Base-by-base conservation (phyloP, 768 basidiomycete genomes). In the Hericium alpestre region DNA sequence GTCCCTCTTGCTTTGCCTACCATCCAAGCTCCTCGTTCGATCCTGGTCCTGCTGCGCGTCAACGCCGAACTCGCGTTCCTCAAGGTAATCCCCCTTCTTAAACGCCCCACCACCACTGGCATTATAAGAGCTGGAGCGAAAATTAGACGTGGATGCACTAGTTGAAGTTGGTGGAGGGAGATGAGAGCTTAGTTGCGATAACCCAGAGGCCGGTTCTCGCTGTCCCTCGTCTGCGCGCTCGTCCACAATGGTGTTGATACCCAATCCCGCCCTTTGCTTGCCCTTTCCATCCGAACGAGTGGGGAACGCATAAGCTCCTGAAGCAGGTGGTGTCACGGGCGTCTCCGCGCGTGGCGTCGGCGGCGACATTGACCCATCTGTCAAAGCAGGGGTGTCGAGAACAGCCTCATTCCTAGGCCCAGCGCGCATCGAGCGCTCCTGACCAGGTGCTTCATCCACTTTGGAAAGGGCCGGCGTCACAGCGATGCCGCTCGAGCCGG, bases 11-110 rank as follows among this genome's bases (percentile, higher is more conserved):
- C 37, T 38, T n/a, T 56, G 54, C 38, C 52, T 13, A 9, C 41
- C 20, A 54, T 59, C 43, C 49, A 61, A 15, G 47, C 58, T 59
- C 53, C 54, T 61, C 51, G 49, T 56, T 49, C 52, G 65, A 63
- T 56, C 65, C 70, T 67, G 59, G 41, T 56, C 61, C 49, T 22
- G 55, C 32, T 32, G 32, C 9, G 32, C 9, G 62, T 63, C 65
- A 4, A 65, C 65, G 11, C 67, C 69, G 39, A 67, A 66, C 47
- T 71, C 67, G 7, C 61, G 48, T n/a, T 65, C 63, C 13, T 66
- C 57, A 2, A 64, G 43, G 47, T 63, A 63, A 50, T 65, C 61
- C 3, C 59, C 59, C 57, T 53, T 57, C 49, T 51, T 55, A 51
- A 63, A 62, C 2, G 51, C 7, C 38, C 43, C 58, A 37, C 32